Conservation (phyloP, 1,139 yeast species). For the Candida freyschussii region DNA sequence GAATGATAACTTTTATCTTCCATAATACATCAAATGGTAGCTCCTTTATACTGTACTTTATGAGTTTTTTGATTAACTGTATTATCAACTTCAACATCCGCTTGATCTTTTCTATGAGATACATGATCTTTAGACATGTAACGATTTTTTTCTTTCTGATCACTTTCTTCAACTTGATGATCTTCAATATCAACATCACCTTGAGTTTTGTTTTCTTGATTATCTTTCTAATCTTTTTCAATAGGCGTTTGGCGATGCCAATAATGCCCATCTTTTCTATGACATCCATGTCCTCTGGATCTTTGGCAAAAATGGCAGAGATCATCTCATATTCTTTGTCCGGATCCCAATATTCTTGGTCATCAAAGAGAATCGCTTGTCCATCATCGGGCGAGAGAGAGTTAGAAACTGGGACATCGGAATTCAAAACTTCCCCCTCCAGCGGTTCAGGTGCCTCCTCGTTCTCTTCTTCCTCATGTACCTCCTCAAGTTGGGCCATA, state of each 20-base stretch:
- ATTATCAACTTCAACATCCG: constrained; percentile 14
- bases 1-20: constrained; percentile 17
- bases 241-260: constrained; percentile 6
- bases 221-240: constrained; percentile 12
- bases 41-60: constrained; percentile 11
- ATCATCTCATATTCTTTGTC: constrained; percentile 12
- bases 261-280: constrained; percentile 14
- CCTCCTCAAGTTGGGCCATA: constrained; percentile 2
- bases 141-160: constrained; percentile 14
- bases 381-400: no score
- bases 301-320: constrained; percentile 3
- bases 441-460: no score
- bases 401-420: no score
- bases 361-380: no score
- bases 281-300: constrained; percentile 9
- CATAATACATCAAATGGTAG: constrained; percentile 18
- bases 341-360: constrained; percentile 13
- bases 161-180: constrained; percentile 18
- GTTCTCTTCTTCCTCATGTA: constrained; percentile 4
- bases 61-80: constrained; percentile 12
- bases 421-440: no score
- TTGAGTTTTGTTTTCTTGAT: constrained; percentile 15
- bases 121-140: constrained; percentile 19
- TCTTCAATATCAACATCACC: constrained; percentile 12
- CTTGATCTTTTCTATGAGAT: constrained; percentile 21